phyloP scores from a whole-genome alignment of 176 grass and related monocot genomes.

The Sorghum bicolor region Sorghum_bicolor_NCBIv3 NC_012874.2:50849001-50849500 shows the following conservation, averaged over 20 bases:
- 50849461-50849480: conserved; percentile 42
- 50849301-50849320: background rate
- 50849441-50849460: conserved; percentile 76
- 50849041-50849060: conserved; percentile 66
- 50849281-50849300: background rate
- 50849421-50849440: conserved; percentile 80
- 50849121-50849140: background rate
- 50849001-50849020: background rate
- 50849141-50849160: background rate
- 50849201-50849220: background rate
- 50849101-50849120: background rate
- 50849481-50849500: background rate
- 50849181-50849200: background rate
- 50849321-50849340: background rate
- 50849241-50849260: background rate
- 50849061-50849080: conserved; percentile 68
- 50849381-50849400: background rate
- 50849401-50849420: conserved; percentile 64
- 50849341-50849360: background rate
- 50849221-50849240: background rate
- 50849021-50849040: background rate
- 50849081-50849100: conserved; percentile 38
- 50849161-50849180: background rate
- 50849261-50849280: background rate
- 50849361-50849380: background rate